Percentiles rank a stretch among this genome's conserved stretches.
Evolutionary conservation across 2,329 filamentous ascomycete genomes (phyloP).

Genomic region (Ceratocystis colombiana): DNA sequence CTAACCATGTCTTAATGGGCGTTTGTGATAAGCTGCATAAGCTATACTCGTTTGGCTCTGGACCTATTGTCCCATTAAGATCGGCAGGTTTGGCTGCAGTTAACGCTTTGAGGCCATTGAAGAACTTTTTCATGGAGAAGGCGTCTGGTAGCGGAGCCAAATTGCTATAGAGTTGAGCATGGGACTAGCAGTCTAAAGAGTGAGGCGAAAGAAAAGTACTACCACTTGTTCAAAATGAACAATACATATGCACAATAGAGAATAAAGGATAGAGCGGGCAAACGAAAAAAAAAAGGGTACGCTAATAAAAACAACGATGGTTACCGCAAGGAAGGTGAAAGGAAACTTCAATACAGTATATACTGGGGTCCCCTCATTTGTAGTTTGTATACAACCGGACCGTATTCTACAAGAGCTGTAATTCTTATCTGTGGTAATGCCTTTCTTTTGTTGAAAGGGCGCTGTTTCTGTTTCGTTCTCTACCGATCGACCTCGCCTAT

Average conservation of each 20-base stretch:
- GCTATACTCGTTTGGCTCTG: slow-evolving; percentile 70
- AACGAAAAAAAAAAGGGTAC: background rate
- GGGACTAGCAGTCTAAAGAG: background rate
- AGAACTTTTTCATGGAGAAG: slow-evolving; percentile 76
- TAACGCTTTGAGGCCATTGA: slow-evolving; percentile 63
- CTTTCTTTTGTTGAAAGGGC: slow-evolving; percentile 23
- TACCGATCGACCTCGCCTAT: slow-evolving; percentile 54
- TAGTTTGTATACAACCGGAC: slow-evolving; percentile 28
- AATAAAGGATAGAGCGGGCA: background rate
- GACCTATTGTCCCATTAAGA: slow-evolving; percentile 68
- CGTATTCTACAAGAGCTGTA: slow-evolving; percentile 17
- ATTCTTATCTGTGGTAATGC: slow-evolving; percentile 26
- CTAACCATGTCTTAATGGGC: slow-evolving; percentile 69
- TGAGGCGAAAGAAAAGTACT: background rate
- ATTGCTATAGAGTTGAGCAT: slow-evolving; percentile 31
- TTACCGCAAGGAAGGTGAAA: slow-evolving; percentile 21
- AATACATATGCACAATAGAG: background rate
- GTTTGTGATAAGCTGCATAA: slow-evolving; percentile 87
- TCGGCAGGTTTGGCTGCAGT: slow-evolving; percentile 68
- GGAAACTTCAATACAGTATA: slow-evolving; percentile 27
- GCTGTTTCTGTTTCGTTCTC: slow-evolving; percentile 27
- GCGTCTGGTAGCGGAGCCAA: slow-evolving; percentile 47
- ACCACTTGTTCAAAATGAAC: slow-evolving; percentile 10
- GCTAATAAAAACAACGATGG: background rate
- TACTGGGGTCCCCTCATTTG: slow-evolving; percentile 28